Evolutionary conservation across 2,329 filamentous ascomycete genomes (phyloP).

Genomic region (Fusarium pininemorale): DNA sequence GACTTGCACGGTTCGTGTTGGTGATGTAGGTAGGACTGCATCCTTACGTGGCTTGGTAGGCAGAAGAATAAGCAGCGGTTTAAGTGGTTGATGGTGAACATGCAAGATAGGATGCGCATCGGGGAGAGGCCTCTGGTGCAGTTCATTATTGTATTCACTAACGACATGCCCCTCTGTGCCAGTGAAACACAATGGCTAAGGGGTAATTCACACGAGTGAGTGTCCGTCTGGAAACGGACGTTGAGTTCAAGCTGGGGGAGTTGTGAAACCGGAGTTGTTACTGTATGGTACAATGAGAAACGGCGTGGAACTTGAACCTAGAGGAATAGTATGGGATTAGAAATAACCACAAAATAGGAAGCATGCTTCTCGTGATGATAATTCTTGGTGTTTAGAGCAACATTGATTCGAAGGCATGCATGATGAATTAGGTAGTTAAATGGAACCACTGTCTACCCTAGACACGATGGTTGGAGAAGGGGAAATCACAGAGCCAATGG

Average conservation of each 20-base stretch:
- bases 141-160: neutral
- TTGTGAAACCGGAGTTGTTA: neutral
- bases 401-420: neutral
- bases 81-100: conserved; percentile 40
- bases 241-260: neutral
- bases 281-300: neutral
- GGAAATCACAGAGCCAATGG: neutral
- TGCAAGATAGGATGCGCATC: neutral
- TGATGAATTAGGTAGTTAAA: neutral
- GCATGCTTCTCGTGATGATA: neutral
- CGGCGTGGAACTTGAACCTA: neutral
- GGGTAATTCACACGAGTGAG: neutral
- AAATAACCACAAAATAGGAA: neutral
- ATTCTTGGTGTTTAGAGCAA: neutral
- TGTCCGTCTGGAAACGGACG: neutral
- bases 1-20: neutral
- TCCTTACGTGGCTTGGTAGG: conserved; percentile 31
- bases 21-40: neutral
- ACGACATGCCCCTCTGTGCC: neutral
- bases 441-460: neutral
- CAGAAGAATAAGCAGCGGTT: conserved; percentile 43
- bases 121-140: neutral
- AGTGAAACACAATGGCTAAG: neutral
- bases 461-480: neutral
- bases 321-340: too few relatives aligned